Evolutionary conservation across 345 rosid genomes (phyloP).

Genomic region (Citrus medica): DNA sequence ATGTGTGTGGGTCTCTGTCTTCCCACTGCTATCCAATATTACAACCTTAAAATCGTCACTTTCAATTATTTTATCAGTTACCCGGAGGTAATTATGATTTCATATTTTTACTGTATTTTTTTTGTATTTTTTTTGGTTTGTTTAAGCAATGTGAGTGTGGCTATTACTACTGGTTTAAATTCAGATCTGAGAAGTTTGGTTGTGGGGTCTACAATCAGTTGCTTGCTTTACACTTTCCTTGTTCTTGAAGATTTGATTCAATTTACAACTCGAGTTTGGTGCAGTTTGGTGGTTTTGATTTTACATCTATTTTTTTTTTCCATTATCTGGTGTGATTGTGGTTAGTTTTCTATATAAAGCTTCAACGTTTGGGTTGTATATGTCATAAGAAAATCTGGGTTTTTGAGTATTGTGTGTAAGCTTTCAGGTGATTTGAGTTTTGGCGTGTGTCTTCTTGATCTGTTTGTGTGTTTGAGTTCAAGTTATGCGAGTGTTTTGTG

Average conservation of each 20-base stretch:
- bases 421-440: constrained; percentile 1
- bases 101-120: background rate
- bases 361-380: constrained; percentile 1
- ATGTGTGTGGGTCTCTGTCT: background rate
- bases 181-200: constrained; percentile 31
- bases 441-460: background rate
- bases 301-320: background rate
- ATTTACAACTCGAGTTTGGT: constrained; percentile 25
- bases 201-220: constrained; percentile 23
- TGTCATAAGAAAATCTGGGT: constrained; percentile 1
- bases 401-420: background rate
- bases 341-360: constrained; percentile 27
- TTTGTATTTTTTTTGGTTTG: background rate
- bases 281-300: constrained; percentile 19
- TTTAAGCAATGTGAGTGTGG: background rate
- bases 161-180: constrained; percentile 4
- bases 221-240: constrained; percentile 20
- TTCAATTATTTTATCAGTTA: background rate
- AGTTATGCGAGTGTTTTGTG: background rate
- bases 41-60: background rate
- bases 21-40: background rate
- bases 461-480: constrained; percentile 1
- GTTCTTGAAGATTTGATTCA: constrained; percentile 25
- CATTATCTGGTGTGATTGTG: background rate
- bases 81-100: background rate